A percentile compares a stretch with the other conserved stretches of the same genome.
These are phyloP conservation scores for Geotrichum histeridarum DNA, from an alignment of 1,139 yeast genomes.

Conservation along the genomic window DNA sequence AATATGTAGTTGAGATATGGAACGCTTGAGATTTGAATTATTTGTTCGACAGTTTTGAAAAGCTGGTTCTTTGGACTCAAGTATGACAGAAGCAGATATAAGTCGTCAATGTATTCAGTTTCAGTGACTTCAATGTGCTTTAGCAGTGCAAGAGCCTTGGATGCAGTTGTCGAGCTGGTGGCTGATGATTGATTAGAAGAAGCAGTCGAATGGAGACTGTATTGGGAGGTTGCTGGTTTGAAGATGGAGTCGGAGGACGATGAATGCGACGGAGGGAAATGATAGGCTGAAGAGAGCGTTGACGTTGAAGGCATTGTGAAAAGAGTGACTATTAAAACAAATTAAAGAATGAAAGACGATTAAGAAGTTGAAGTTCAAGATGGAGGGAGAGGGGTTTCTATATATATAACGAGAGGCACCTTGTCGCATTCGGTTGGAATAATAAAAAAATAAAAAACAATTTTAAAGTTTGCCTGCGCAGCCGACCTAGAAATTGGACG, in stretches of 20 bases:
- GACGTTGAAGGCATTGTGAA: background rate
- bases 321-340: background rate
- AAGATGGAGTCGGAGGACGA: background rate
- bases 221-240: background rate
- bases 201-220: background rate
- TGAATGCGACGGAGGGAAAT: background rate
- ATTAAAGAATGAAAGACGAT: background rate
- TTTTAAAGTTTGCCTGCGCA: too few relatives aligned
- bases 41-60: conserved; percentile 1
- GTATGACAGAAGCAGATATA: conserved; percentile 6
- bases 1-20: conserved; percentile 6
- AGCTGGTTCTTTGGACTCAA: background rate
- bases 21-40: conserved; percentile 1
- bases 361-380: background rate
- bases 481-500: too few relatives aligned
- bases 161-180: background rate
- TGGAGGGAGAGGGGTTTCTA: background rate
- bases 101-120: conserved; percentile 12
- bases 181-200: background rate
- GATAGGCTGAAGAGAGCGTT: background rate
- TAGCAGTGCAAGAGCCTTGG: background rate
- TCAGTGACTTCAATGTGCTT: conserved; percentile 3
- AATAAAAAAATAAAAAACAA: background rate
- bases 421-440: background rate
- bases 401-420: background rate